A percentile compares a stretch with the other conserved stretches of the same genome.
These are phyloP conservation scores for Fusarium buxicola DNA, from an alignment of 2,329 filamentous ascomycete genomes.

Conservation along the genomic window DNA sequence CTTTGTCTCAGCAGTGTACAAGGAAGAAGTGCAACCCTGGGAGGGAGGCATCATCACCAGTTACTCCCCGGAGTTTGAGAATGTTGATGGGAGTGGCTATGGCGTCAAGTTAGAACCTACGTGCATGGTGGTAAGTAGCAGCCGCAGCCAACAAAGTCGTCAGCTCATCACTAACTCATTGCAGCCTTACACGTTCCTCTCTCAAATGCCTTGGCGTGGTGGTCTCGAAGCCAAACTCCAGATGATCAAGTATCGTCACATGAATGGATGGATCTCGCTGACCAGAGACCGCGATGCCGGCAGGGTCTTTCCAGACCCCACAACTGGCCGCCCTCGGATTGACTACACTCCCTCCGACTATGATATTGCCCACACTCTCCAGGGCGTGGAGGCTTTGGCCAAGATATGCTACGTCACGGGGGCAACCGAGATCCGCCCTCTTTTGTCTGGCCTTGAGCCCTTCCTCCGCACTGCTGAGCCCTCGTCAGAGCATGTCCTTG, in stretches of 20 bases:
- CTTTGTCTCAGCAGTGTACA: conserved; percentile 69
- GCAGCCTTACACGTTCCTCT: conserved; percentile 73
- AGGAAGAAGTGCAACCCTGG: conserved; percentile 77
- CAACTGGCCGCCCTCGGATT: conserved; percentile 72
- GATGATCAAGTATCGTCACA: conserved; percentile 74
- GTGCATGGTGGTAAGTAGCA: conserved; percentile 70
- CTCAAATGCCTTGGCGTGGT: conserved; percentile 73
- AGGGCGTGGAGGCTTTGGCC: conserved; percentile 76
- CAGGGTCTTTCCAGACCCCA: conserved; percentile 77
- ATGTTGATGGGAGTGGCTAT: conserved; percentile 83
- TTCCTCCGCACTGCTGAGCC: conserved; percentile 61
- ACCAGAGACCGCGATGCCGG: conserved; percentile 82
- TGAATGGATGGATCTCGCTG: conserved; percentile 78
- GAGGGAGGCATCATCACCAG: conserved; percentile 82
- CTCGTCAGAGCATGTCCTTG: conserved; percentile 33
- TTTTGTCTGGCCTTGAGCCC: conserved; percentile 69
- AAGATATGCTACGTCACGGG: conserved; percentile 84
- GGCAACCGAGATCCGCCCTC: conserved; percentile 81
- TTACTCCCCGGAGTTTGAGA: conserved; percentile 81
- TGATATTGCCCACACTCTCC: conserved; percentile 77
- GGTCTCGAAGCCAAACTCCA: conserved; percentile 80
- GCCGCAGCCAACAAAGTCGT: not conserved
- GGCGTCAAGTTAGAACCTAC: conserved; percentile 84
- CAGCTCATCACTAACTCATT: conserved; percentile 28
- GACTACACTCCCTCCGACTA: conserved; percentile 77